phyloP scores from a whole-genome alignment of 202 grass and related monocot species.

The Zizania palustris region DNA sequence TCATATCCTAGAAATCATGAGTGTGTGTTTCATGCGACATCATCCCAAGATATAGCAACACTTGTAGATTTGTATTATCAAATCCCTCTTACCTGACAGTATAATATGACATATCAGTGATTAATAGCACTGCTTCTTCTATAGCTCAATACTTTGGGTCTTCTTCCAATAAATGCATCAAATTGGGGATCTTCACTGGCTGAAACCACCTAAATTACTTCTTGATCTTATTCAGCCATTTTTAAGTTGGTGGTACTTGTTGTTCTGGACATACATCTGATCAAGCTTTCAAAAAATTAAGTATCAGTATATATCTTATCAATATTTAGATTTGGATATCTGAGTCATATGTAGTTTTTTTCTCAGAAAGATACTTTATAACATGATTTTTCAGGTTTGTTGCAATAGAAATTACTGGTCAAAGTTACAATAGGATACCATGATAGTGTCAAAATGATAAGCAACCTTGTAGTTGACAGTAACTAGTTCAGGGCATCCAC shows the following conservation, averaged over 20 bases:
- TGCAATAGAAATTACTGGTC: not conserved
- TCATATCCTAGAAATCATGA: not conserved
- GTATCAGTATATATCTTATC: not conserved
- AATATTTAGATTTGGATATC: not conserved
- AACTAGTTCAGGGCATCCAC: too few species aligned
- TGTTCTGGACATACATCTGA: not conserved
- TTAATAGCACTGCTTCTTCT: slow-evolving; percentile 20
- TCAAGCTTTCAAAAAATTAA: not conserved
- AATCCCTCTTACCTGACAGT: not conserved
- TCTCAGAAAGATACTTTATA: not conserved
- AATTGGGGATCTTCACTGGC: slow-evolving; percentile 93
- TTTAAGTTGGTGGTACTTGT: not conserved
- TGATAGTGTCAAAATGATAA: not conserved
- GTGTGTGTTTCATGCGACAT: not conserved
- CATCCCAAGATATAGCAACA: not conserved
- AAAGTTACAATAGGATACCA: not conserved
- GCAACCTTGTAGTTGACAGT: slow-evolving; percentile 8
- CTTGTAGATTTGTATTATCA: not conserved
- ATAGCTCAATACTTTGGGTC: slow-evolving; percentile 95
- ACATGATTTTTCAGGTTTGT: not conserved
- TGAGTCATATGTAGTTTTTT: not conserved
- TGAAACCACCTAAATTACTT: slow-evolving; percentile 12
- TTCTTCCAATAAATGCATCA: slow-evolving; percentile 94
- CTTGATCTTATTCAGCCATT: not conserved
- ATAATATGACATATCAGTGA: not conserved